Base-by-base conservation (phyloP, 2,329 filamentous ascomycete species). In the Colletotrichum lini region DNA sequence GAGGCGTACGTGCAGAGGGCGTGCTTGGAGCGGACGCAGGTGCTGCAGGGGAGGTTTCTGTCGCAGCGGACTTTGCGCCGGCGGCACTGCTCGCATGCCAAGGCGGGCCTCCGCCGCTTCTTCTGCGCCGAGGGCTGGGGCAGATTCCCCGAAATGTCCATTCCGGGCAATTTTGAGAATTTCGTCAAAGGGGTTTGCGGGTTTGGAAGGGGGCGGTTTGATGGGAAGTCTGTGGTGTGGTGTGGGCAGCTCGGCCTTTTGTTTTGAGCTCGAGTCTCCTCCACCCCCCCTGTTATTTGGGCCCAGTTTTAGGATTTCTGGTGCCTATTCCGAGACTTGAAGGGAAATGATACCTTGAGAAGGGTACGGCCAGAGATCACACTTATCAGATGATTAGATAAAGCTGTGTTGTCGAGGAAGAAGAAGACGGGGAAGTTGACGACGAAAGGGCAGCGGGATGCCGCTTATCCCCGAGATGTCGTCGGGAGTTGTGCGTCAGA, bases 11-110 rank as follows among this genome's bases (percentile, higher is more conserved):
- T 83, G 75, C 90, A 92, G 23, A 82, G 82, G 7, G 84, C 82
- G 50, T 86, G 87, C 73, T 85, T 85, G 26, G 88, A 87, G 73
- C 86, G 86, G n/a, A 86, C 70, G 75, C 90, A 92, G 69, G 90
- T 89, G 70, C 82, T 84, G 75, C 90, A 92, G 1, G 90, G 90
- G 8, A 80, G 78, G 70, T 86, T 85, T 59, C 88, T 86, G 75
- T 92, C 87, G 76, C 90, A 92, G 57, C 86, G 84, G 70, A 92
- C 87, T 78, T 92, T 92, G 50, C 89, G 87, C 66, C 80, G 85
- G 53, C 90, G 83, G 75, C 90, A 92, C 52, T 89, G 82, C 73
- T 84, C 80, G 76, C 89, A 91, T 1, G 89, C 89, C 42, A 85
- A 78, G 3, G 83, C 79, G 44, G 82, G 82, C 21, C 81, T 78